Evolutionary conservation across 495 filamentous ascomycete genomes (phyloP), one percentile per base, ranked within the genome.

Genomic region (Jackrogersella minutella): DNA sequence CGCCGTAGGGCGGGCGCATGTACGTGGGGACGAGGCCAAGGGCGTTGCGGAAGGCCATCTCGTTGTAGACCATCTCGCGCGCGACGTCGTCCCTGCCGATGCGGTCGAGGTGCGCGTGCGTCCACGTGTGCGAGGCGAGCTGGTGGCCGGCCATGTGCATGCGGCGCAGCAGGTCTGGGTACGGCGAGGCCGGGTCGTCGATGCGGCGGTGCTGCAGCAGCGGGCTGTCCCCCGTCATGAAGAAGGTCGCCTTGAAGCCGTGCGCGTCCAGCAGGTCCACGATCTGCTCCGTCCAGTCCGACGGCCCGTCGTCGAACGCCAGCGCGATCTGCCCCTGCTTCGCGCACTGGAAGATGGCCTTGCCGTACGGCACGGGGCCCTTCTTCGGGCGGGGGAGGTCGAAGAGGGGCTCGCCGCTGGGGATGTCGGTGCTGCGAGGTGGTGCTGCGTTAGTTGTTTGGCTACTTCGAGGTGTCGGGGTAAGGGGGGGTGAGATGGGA

Each of bases 51-150:
- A 92, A 69, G 0, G 89, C 89, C 58, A 86, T 87, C 77, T 92
- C 89, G 64, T 89, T 89, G 76, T 86, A 87, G 52, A 84, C 66
- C 76, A 92, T 83, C 74, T 91, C 85, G 21, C 22, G 11, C 1
- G 78, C 72, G 24, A 73, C 84, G 46, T 85, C 81, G 5, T 73
- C 66, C 1, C 74, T 56, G 0, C 77, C 77, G 14, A 89, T 68
- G 19, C 78, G 77, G 69, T 77, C 84, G n/a, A 91, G 78, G 72
- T 89, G 84, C 64, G 86, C 79, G 67, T 91, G 90, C 24, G 84
- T 86, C 89, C 88, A 93, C 1, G 88, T 90, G 72, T 92, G 90
- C 44, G 85, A 87, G 7, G 83, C 90, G 58, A 92, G 70, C 69
- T 92, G 90, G 68, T 92, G 90, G 19, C 88, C 88, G 84, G 84